Evolutionary conservation across 768 basidiomycete species (phyloP).

Genomic region (Podaxis sp.): DNA sequence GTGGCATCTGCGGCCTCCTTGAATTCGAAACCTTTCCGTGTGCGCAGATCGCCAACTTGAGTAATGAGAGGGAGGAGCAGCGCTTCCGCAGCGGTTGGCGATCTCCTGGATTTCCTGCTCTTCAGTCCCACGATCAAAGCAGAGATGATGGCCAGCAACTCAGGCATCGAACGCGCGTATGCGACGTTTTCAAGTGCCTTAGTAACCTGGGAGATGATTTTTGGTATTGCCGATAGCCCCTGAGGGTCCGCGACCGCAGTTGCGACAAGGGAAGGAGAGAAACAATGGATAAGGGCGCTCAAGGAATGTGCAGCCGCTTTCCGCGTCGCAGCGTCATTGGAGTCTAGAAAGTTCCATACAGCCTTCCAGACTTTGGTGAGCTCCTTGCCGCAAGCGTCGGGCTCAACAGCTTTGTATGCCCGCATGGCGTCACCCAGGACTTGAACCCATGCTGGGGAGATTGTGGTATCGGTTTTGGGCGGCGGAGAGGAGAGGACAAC

Average conservation of each 20-base stretch:
- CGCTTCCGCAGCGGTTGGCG: constrained; percentile 62
- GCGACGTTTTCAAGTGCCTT: constrained; percentile 73
- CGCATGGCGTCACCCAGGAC: constrained; percentile 75
- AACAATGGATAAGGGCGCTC: constrained; percentile 63
- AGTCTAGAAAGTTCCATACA: constrained; percentile 78
- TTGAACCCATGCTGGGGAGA: constrained; percentile 77
- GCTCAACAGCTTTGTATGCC: constrained; percentile 54
- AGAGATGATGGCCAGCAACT: constrained; percentile 72
- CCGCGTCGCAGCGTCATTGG: constrained; percentile 57
- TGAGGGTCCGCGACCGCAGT: constrained; percentile 49
- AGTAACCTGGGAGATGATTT: constrained; percentile 60
- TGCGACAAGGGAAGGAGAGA: constrained; percentile 62
- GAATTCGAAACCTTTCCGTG: constrained; percentile 83
- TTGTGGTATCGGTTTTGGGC: constrained; percentile 60
- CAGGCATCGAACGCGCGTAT: constrained; percentile 75
- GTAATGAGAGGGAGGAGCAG: constrained; percentile 70
- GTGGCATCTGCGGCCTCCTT: constrained; percentile 85
- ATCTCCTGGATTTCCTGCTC: constrained; percentile 39
- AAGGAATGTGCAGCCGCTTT: constrained; percentile 67
- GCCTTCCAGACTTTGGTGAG: constrained; percentile 70
- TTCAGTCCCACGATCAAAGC: constrained; percentile 67
- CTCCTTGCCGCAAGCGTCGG: constrained; percentile 51
- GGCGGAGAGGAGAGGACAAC: constrained; percentile 72
- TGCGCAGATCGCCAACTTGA: constrained; percentile 71
- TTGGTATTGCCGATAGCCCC: constrained; percentile 55